Evolutionary conservation across 805 yeast species (phyloP).

Genomic region (Nakazawaea wickerhamii): DNA sequence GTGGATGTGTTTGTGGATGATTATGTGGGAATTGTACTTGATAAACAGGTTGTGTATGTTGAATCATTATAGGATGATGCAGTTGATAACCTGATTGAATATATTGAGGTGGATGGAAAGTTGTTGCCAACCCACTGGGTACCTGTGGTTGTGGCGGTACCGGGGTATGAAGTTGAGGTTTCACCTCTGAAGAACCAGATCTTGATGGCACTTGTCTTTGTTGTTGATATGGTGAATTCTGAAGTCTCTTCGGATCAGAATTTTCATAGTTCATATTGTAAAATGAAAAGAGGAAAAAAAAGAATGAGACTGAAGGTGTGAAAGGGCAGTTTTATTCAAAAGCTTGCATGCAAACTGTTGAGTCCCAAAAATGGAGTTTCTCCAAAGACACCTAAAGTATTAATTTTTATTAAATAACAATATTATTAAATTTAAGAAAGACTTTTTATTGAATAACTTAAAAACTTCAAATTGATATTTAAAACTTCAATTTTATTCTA

Average conservation of each 20-base stretch:
- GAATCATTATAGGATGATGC: neutral
- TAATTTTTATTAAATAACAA: too few species aligned
- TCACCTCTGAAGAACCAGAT: too few species aligned
- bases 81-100: neutral
- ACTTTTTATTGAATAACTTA: too few species aligned
- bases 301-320: neutral
- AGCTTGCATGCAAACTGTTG: neutral
- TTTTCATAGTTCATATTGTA: neutral
- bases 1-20: neutral
- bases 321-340: neutral
- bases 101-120: neutral
- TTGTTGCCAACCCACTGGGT: neutral
- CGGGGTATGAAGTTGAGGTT: too few species aligned
- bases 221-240: neutral
- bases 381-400: too few species aligned
- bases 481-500: too few species aligned
- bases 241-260: neutral
- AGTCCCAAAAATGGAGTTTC: too few species aligned
- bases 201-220: neutral
- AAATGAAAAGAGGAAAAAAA: too few species aligned
- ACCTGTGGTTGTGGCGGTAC: too few species aligned
- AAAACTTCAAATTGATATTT: too few species aligned
- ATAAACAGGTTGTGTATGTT: neutral
- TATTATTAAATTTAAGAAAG: too few species aligned
- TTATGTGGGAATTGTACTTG: too few species aligned